Conservation (phyloP, 139 green algal species). For the Micromonas commoda region DNA sequence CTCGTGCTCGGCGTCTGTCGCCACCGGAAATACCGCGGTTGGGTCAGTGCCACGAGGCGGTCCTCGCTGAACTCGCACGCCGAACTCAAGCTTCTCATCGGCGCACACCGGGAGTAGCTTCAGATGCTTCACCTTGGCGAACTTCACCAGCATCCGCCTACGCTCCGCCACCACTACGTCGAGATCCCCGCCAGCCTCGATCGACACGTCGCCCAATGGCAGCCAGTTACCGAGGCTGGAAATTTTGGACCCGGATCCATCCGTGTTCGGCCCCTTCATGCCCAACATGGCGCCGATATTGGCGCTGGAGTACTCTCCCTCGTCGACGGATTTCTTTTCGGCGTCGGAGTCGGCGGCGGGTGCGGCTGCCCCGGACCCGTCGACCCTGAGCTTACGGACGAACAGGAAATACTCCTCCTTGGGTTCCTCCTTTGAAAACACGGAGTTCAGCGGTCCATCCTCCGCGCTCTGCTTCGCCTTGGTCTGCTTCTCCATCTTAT, state of each 20-base stretch:
- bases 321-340: no score
- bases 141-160: neutral
- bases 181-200: neutral
- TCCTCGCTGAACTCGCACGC: neutral
- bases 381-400: neutral
- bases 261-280: neutral
- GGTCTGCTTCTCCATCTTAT: neutral
- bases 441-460: neutral
- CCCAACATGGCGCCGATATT: neutral
- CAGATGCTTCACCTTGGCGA: neutral
- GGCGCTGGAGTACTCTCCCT: no score
- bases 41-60: neutral
- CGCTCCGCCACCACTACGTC: neutral
- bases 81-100: neutral
- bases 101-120: neutral
- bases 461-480: neutral
- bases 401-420: constrained; percentile 6
- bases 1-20: neutral
- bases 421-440: neutral
- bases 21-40: neutral
- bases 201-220: neutral
- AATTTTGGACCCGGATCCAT: neutral
- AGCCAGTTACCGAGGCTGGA: neutral
- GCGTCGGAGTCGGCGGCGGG: neutral
- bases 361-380: neutral